phyloP scores from a whole-genome alignment of 2,329 filamentous ascomycete species.

The Scedosporium boydii region DNA sequence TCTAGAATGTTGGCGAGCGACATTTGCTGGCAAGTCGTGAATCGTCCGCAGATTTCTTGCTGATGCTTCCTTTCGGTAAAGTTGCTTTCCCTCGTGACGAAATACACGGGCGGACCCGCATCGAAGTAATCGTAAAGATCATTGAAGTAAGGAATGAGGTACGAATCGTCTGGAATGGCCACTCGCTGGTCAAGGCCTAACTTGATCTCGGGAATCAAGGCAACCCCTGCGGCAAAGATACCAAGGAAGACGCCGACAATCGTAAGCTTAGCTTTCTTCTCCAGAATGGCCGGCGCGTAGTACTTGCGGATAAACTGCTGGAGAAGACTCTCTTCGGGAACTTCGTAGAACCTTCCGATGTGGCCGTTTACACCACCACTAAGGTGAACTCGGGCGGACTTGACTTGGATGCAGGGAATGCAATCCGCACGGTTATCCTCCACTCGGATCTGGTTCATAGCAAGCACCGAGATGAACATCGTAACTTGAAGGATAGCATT shows the following conservation, averaged over 20 bases:
- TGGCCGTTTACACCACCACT: constrained; percentile 46
- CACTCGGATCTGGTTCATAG: constrained; percentile 83
- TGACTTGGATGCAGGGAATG: constrained; percentile 79
- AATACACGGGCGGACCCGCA: constrained; percentile 89
- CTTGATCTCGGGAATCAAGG: constrained; percentile 73
- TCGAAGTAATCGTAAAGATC: constrained; percentile 91
- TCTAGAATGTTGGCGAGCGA: constrained; percentile 87
- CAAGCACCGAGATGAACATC: constrained; percentile 88
- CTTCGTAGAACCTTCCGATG: constrained; percentile 54
- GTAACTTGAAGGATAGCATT: constrained; percentile 96
- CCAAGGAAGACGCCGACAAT: constrained; percentile 79
- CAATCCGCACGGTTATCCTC: constrained; percentile 86
- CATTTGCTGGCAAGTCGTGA: constrained; percentile 75
- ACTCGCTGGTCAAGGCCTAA: constrained; percentile 91
- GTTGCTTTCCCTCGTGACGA: constrained; percentile 77
- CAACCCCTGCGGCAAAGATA: constrained; percentile 75
- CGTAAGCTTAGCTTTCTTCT: constrained; percentile 66
- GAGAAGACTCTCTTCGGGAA: constrained; percentile 72
- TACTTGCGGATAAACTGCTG: constrained; percentile 83
- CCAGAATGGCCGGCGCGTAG: constrained; percentile 76
- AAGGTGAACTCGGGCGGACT: constrained; percentile 60
- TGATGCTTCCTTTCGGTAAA: constrained; percentile 67
- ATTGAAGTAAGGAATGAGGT: constrained; percentile 93
- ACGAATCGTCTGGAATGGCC: constrained; percentile 86
- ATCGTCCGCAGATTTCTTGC: constrained; percentile 80